Evolutionary conservation across 495 filamentous ascomycete genomes (phyloP).

Genomic region (Penicillium desertorum): DNA sequence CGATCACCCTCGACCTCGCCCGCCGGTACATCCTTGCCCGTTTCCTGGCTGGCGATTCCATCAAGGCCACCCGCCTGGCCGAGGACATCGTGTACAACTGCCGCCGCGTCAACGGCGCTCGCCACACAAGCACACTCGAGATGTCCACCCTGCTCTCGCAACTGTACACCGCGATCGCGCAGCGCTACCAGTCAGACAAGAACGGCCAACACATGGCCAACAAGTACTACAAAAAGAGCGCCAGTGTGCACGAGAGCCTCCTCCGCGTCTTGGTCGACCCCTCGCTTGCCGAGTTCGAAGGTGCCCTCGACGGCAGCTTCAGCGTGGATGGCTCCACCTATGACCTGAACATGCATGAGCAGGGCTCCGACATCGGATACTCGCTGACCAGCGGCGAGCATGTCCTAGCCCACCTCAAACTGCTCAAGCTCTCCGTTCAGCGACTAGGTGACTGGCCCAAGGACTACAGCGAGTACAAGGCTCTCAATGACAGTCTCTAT

Average conservation of each 20-base stretch:
- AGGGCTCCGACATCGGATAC: slow-evolving; percentile 10
- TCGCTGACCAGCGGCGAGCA: slow-evolving; percentile 29
- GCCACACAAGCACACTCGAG: slow-evolving; percentile 36
- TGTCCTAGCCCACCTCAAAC: slow-evolving; percentile 37
- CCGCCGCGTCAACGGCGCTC: slow-evolving; percentile 39
- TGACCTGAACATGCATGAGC: slow-evolving; percentile 21
- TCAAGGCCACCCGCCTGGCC: slow-evolving; percentile 37
- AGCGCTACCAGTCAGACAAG: slow-evolving; percentile 34
- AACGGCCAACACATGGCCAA: slow-evolving; percentile 34
- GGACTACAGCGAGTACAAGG: slow-evolving; percentile 38
- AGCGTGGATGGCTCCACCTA: slow-evolving; percentile 27
- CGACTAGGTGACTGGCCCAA: slow-evolving; percentile 44
- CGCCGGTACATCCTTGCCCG: slow-evolving; percentile 41
- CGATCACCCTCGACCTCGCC: slow-evolving; percentile 37
- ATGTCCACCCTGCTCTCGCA: slow-evolving; percentile 42
- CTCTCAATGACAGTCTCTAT: slow-evolving; percentile 23
- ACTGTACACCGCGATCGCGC: slow-evolving; percentile 40
- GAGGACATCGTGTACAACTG: slow-evolving; percentile 48
- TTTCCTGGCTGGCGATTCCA: slow-evolving; percentile 34
- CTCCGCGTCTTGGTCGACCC: slow-evolving; percentile 40
- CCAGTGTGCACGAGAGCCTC: slow-evolving; percentile 38
- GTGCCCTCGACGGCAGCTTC: slow-evolving; percentile 22
- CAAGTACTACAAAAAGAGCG: slow-evolving; percentile 46
- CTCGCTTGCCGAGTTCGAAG: slow-evolving; percentile 30
- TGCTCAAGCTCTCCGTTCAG: slow-evolving; percentile 42